A percentile compares a stretch with the other conserved stretches of the same genome.
Evolutionary conservation across 1,284 basidiomycete species (phyloP).

Genomic region (Cryptococcus wingfieldii): DNA sequence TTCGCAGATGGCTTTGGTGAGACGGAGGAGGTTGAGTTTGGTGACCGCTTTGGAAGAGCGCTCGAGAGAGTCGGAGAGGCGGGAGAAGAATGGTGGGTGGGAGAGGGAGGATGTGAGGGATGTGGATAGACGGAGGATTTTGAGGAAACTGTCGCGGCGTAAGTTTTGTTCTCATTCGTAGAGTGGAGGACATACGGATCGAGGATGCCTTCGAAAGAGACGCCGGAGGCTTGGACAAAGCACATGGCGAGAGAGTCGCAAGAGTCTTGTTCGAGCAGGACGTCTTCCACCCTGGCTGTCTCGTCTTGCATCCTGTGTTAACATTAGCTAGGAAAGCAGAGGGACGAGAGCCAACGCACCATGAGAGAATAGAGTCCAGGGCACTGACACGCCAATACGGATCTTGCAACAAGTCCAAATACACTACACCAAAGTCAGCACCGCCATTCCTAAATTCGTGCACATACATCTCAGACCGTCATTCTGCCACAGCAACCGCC

Average conservation of each 20-base stretch:
- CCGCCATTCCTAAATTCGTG: conserved; percentile 9
- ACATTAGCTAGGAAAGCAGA: not conserved
- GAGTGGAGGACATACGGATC: conserved; percentile 57
- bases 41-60: conserved; percentile 75
- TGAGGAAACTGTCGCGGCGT: conserved; percentile 57
- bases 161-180: conserved; percentile 3
- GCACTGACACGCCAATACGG: conserved; percentile 95
- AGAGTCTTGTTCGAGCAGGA: conserved; percentile 65
- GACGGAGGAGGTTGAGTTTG: conserved; percentile 79
- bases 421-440: conserved; percentile 53
- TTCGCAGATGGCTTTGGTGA: conserved; percentile 81
- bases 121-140: conserved; percentile 78
- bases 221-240: conserved; percentile 81
- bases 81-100: conserved; percentile 76
- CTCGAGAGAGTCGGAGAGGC: conserved; percentile 75
- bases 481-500: conserved; percentile 82
- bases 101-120: conserved; percentile 71
- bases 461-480: conserved; percentile 60
- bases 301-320: conserved; percentile 80
- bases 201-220: conserved; percentile 90
- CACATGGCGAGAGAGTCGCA: conserved; percentile 72
- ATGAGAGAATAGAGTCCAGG: conserved; percentile 82
- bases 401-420: conserved; percentile 78
- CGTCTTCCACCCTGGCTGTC: conserved; percentile 85
- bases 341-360: conserved; percentile 55